phyloP scores from a whole-genome alignment of 495 filamentous ascomycete species.

The Filosporella fistucella region DNA sequence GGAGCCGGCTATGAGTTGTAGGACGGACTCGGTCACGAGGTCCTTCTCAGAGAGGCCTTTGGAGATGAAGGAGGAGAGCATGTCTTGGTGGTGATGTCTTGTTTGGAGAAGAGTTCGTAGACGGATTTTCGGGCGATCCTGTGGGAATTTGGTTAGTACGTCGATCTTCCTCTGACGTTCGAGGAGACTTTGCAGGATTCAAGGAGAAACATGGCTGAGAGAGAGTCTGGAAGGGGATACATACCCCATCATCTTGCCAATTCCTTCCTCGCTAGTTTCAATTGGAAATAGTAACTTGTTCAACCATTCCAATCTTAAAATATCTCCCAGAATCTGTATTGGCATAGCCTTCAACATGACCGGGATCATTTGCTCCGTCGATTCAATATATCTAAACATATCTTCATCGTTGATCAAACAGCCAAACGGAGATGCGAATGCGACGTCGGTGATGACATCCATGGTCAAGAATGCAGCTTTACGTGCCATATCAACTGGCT shows the following conservation, averaged over 20 bases:
- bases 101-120: constrained; percentile 25
- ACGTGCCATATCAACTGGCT: constrained; percentile 36
- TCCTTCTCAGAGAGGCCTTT: constrained; percentile 35
- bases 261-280: background rate
- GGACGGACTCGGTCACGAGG: constrained; percentile 33
- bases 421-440: constrained; percentile 37
- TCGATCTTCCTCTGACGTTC: background rate
- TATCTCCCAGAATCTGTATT: background rate
- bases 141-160: background rate
- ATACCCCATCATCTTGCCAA: constrained; percentile 11
- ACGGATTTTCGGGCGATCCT: constrained; percentile 21
- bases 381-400: constrained; percentile 28
- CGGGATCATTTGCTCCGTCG: constrained; percentile 3
- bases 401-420: constrained; percentile 35
- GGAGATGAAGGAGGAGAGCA: constrained; percentile 38
- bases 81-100: constrained; percentile 25
- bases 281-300: constrained; percentile 3
- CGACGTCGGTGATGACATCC: constrained; percentile 41
- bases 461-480: constrained; percentile 40
- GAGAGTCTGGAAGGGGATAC: background rate
- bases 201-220: too few species aligned
- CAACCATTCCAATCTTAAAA: background rate
- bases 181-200: background rate
- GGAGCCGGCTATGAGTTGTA: constrained; percentile 48
- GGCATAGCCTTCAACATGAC: background rate